Base-by-base conservation (phyloP, 768 basidiomycete genomes). In the Auricularia sp. region DNA sequence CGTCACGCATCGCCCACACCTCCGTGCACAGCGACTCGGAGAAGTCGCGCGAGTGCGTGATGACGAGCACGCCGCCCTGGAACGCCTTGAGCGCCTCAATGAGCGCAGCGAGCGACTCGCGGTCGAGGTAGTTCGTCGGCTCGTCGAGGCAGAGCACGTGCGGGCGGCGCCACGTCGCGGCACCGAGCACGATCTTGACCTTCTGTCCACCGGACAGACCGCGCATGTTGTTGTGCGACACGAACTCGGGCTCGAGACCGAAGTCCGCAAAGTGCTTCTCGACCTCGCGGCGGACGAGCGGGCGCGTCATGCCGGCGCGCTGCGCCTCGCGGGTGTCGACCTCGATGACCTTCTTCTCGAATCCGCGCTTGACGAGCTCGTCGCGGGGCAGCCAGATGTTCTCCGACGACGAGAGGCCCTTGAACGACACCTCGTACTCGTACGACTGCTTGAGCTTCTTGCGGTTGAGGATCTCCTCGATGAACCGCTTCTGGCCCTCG, bases 381-480 rank as follows among this genome's bases (percentile, higher is more conserved):
- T 97, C 95, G 82, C 95, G 93, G 43, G 95, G 84, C 66, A 98
- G 67, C 95, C 95, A 98, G 77, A 96, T 84, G 86, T 98, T 98
- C 86, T 98, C 96, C 34, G 95, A 94, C 62, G 97, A 98, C 67
- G 87, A 90, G 72, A 98, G 81, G 64, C 80, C 86, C 84, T 97
- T 97, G 87, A 98, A 91, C 66, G 94, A 92, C 23, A 95, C 87
- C 79, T 97, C 95, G 73, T 98, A 98, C 82, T 98, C 95, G 79
- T 97, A 98, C 18, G 93, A 95, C 81, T 98, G 95, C 86, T 98
- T 98, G 79, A 97, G 84, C 83, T 98, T 98, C 89, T 96, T 97
- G 75, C 95, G 88, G 64, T 81, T 68, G 69, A 85, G 72, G 72
- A 98, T 88, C 83, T 98, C 95, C 63, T 98, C 95, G 71, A 98